Percentiles rank a stretch among this genome's conserved stretches.
These are phyloP conservation scores for Melaleuca alternifolia DNA, from an alignment of 345 rosid species.

Conservation along the genomic window DNA sequence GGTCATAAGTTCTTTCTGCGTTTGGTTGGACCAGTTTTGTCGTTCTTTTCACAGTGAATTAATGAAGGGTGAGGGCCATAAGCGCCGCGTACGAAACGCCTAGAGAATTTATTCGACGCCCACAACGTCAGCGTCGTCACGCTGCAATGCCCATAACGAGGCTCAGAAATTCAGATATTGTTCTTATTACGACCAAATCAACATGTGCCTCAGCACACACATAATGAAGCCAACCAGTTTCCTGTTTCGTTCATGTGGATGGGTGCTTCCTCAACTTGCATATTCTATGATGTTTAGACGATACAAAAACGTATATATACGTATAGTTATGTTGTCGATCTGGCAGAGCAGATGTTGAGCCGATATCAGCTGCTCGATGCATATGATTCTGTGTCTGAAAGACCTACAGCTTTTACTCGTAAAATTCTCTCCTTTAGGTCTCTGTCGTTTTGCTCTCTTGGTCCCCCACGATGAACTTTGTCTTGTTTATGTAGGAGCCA, in stretches of 20 bases:
- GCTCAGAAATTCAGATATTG: background rate
- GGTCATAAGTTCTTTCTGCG: background rate
- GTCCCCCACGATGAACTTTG: background rate
- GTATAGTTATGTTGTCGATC: no score
- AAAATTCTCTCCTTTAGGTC: background rate
- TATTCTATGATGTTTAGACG: background rate
- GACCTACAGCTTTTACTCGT: background rate
- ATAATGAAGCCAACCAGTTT: background rate
- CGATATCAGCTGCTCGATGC: background rate
- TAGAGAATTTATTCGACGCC: background rate
- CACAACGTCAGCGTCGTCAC: background rate
- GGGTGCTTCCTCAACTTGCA: background rate
- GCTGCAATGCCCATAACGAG: background rate
- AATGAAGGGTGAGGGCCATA: background rate
- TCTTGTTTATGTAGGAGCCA: background rate
- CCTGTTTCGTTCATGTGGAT: background rate
- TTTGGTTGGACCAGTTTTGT: background rate
- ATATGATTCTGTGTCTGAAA: background rate
- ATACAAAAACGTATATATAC: background rate
- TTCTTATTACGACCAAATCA: background rate
- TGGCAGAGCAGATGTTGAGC: no score
- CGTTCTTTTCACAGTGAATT: background rate
- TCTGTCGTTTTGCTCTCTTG: background rate
- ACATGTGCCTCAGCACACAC: background rate
- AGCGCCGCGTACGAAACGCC: background rate